Evolutionary conservation across 2,329 filamentous ascomycete species (phyloP).

Genomic region (Beauveria scarabaeidicola): DNA sequence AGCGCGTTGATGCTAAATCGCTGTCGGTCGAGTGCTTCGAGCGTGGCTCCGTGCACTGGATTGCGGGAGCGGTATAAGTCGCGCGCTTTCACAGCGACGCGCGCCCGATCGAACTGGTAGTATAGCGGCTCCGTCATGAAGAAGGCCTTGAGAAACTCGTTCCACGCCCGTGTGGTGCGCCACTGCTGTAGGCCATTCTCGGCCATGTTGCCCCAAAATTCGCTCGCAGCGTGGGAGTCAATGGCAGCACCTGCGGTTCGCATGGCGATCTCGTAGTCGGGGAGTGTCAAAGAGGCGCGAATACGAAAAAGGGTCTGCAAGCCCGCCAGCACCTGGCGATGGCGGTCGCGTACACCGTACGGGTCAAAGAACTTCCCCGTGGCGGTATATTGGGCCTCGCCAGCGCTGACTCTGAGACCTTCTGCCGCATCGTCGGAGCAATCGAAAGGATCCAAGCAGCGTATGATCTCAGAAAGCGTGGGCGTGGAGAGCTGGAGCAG

Average conservation of each 20-base stretch:
- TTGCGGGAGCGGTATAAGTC: slow-evolving; percentile 24
- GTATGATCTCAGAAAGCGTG: slow-evolving; percentile 56
- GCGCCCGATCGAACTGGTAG: slow-evolving; percentile 34
- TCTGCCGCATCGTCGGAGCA: slow-evolving; percentile 40
- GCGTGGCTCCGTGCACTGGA: slow-evolving; percentile 10
- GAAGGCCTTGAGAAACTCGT: slow-evolving; percentile 39
- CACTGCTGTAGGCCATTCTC: slow-evolving; percentile 18
- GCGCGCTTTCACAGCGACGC: slow-evolving; percentile 32
- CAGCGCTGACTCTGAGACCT: slow-evolving; percentile 29
- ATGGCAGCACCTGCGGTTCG: slow-evolving; percentile 39
- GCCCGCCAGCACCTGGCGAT: slow-evolving; percentile 28
- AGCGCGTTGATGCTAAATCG: slow-evolving; percentile 22
- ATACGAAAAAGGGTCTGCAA: slow-evolving; percentile 27
- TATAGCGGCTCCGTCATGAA: slow-evolving; percentile 39
- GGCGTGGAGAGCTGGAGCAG: slow-evolving; percentile 38
- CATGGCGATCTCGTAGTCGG: slow-evolving; percentile 38
- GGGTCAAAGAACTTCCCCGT: slow-evolving; percentile 30
- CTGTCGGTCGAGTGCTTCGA: slow-evolving; percentile 23
- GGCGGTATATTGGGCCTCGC: slow-evolving; percentile 32
- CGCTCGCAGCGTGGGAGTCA: slow-evolving; percentile 26
- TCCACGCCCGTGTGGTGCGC: slow-evolving; percentile 28
- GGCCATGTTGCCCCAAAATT: slow-evolving; percentile 28
- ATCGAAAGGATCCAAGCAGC: slow-evolving; percentile 51
- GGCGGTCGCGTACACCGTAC: slow-evolving; percentile 36
- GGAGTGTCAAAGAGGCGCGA: slow-evolving; percentile 22